Conservation (phyloP, 176 grass and related monocot genomes). For the Chrysopogon serrulatus region DNA sequence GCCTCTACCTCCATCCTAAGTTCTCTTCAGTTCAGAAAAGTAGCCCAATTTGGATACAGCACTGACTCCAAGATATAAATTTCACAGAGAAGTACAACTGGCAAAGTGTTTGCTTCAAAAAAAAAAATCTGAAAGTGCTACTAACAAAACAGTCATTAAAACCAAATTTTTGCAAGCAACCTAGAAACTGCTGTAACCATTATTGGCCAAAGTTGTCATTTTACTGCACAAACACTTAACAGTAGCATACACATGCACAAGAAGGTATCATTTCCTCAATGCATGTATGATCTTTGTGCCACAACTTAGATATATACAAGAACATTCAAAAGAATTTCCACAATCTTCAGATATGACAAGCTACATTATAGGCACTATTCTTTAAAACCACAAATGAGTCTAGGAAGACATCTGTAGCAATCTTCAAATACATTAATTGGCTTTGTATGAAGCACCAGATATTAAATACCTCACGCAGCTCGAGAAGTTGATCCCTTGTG, state of each 20-base stretch:
- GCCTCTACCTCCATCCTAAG: background rate
- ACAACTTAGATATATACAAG: background rate
- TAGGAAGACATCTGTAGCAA: background rate
- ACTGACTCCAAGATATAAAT: background rate
- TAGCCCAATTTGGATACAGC: background rate
- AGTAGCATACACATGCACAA: background rate
- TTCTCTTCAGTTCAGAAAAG: background rate
- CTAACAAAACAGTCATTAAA: background rate
- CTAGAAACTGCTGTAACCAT: background rate
- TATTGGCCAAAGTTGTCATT: background rate
- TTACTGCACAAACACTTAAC: background rate
- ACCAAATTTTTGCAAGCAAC: background rate
- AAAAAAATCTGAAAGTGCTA: background rate
- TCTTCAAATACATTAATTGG: constrained; percentile 3
- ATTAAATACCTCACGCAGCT: constrained; percentile 58
- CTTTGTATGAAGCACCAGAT: background rate
- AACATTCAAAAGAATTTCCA: background rate
- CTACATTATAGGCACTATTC: background rate
- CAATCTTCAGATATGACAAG: background rate
- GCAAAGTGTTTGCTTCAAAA: background rate
- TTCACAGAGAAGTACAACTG: background rate
- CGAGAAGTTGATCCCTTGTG: constrained; percentile 85
- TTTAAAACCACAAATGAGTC: background rate
- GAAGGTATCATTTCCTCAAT: background rate
- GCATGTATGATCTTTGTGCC: background rate